Conservation (phyloP, 73 alveolate genomes). For the Breviolum minutum region DNA sequence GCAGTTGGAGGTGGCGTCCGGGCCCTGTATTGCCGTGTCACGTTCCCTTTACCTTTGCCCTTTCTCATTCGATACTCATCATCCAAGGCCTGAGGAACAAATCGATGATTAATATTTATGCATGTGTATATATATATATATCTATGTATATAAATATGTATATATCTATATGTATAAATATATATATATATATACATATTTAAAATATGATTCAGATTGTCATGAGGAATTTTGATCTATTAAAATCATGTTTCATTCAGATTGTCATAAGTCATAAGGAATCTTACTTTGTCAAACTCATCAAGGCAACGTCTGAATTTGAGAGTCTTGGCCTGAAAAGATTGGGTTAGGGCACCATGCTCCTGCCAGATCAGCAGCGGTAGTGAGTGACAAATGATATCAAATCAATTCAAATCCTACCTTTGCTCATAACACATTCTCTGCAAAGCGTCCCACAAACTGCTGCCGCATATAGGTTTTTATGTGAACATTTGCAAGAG, state of each 20-base stretch:
- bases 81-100: slow-evolving; percentile 17
- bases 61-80: slow-evolving; percentile 35
- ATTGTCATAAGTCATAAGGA: not conserved
- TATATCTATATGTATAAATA: too few species aligned
- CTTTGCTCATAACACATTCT: not conserved
- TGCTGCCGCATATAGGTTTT: too few species aligned
- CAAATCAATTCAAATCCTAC: not conserved
- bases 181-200: too few species aligned
- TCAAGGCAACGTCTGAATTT: not conserved
- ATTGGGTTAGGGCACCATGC: slow-evolving; percentile 85
- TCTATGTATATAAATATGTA: too few species aligned
- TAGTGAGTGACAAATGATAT: not conserved
- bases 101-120: too few species aligned
- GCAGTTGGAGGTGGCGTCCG: slow-evolving; percentile 90
- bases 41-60: slow-evolving; percentile 20
- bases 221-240: too few species aligned
- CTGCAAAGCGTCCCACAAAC: not conserved
- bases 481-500: too few species aligned
- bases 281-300: not conserved
- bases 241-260: too few species aligned
- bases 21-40: slow-evolving; percentile 48
- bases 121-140: too few species aligned
- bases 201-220: too few species aligned
- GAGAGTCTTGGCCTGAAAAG: slow-evolving; percentile 25
- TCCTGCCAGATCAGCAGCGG: not conserved